phyloP scores from a whole-genome alignment of 805 yeast species.

The Kodamaea hsintzibuensis region DNA sequence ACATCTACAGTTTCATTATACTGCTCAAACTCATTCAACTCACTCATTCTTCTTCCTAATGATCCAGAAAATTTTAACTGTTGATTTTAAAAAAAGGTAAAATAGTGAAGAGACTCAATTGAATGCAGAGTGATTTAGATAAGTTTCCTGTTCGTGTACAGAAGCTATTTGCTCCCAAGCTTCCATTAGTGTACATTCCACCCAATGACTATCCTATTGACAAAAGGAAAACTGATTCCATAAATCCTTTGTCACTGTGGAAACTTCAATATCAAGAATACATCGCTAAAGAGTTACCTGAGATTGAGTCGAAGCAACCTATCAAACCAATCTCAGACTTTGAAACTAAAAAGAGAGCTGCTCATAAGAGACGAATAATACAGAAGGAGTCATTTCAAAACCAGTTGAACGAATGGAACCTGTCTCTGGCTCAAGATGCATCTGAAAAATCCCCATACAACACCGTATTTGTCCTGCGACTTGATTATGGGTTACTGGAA shows the following conservation, averaged over 20 bases:
- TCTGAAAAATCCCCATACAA: constrained; percentile 61
- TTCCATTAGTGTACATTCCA: constrained; percentile 51
- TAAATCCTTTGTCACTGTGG: constrained; percentile 47
- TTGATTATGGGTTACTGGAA: constrained; percentile 66
- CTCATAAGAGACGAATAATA: constrained; percentile 6
- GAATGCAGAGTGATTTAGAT: constrained; percentile 14
- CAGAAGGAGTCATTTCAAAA: constrained; percentile 18
- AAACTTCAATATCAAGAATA: constrained; percentile 4
- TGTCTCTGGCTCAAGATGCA: constrained; percentile 25
- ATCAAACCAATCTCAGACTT: constrained; percentile 1
- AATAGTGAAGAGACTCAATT: not conserved
- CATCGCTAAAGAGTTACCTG: not conserved
- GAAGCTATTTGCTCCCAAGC: constrained; percentile 56
- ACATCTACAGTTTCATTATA: constrained; percentile 34
- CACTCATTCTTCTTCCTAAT: constrained; percentile 1
- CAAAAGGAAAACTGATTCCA: constrained; percentile 44
- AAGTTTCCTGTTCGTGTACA: constrained; percentile 45
- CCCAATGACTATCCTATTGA: constrained; percentile 54
- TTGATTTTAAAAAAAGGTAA: not conserved
- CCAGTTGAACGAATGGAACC: constrained; percentile 35
- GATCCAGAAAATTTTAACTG: not conserved
- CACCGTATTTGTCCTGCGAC: constrained; percentile 77
- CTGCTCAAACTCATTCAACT: constrained; percentile 25
- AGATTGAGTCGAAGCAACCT: constrained; percentile 4
- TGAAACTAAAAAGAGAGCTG: constrained; percentile 3